Conservation (phyloP, 305 asterid species). For the Fraxinus baroniana region DNA sequence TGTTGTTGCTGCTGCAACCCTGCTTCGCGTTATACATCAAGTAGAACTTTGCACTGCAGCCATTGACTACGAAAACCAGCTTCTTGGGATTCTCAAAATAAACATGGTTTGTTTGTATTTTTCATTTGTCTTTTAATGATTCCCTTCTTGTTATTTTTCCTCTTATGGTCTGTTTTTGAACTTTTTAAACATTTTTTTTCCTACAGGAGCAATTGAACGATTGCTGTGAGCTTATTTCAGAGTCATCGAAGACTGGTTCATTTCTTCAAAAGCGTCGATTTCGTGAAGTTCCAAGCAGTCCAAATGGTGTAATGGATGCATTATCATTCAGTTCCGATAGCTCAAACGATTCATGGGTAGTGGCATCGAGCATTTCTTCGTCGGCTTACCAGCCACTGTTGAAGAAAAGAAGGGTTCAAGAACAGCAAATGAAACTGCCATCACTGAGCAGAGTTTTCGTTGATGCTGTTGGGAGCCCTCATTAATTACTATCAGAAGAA, state of each 20-base stretch:
- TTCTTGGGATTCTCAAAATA: conserved; percentile 60
- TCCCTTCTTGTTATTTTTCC: not conserved
- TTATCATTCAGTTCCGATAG: conserved; percentile 38
- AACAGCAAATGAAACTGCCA: conserved; percentile 57
- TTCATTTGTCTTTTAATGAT: not conserved
- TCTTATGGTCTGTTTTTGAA: not conserved
- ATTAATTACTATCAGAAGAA: conserved; percentile 12
- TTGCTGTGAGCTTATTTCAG: conserved; percentile 19
- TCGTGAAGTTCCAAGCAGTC: conserved; percentile 15
- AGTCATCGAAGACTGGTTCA: not conserved
- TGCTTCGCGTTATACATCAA: conserved; percentile 73
- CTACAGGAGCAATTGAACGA: conserved; percentile 36
- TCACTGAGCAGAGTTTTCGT: conserved; percentile 50
- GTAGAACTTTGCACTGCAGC: conserved; percentile 46
- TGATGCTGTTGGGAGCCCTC: conserved; percentile 51
- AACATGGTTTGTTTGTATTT: conserved; percentile 49
- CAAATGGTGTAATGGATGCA: conserved; percentile 33
- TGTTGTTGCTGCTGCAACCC: conserved; percentile 72
- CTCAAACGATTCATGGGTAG: conserved; percentile 48
- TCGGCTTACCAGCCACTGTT: conserved; percentile 10
- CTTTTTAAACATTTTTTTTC: not conserved
- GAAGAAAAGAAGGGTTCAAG: conserved; percentile 57
- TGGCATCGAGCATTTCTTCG: conserved; percentile 28
- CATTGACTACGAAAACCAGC: conserved; percentile 61
- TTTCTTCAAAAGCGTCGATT: conserved; percentile 8